Evolutionary conservation across 495 filamentous ascomycete species (phyloP).

Genomic region (Neurospora discreta): DNA sequence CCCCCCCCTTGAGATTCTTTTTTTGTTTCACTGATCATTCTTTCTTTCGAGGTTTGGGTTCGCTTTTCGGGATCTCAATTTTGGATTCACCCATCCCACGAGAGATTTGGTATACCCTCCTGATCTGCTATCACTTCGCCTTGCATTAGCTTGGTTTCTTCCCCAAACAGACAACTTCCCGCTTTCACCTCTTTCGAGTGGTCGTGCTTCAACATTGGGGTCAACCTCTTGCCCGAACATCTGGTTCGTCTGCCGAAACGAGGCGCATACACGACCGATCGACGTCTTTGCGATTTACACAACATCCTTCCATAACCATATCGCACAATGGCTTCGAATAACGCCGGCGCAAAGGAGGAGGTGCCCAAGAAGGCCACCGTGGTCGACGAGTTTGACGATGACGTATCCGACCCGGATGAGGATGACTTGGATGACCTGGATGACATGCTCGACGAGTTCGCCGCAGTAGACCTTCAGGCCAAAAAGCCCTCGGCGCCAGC

Average conservation of each 20-base stretch:
- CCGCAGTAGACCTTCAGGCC: constrained; percentile 39
- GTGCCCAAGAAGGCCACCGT: constrained; percentile 10
- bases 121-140: background rate
- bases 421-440: constrained; percentile 90
- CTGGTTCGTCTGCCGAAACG: background rate
- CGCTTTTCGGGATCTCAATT: background rate
- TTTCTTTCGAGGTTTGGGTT: background rate
- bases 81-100: background rate
- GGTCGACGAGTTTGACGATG: constrained; percentile 19
- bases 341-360: constrained; percentile 4
- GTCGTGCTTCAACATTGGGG: background rate
- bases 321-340: constrained; percentile 9
- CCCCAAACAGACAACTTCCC: background rate
- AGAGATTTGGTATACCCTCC: background rate
- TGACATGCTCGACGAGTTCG: constrained; percentile 89
- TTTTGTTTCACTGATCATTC: background rate
- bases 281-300: background rate
- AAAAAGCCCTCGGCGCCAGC: constrained; percentile 36
- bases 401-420: constrained; percentile 65
- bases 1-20: no score
- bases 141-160: background rate
- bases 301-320: background rate
- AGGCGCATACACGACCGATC: background rate
- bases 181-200: background rate
- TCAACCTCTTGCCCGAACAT: background rate